Evolutionary conservation across 768 basidiomycete genomes (phyloP).

Genomic region (Rhizopogon roseolus): DNA sequence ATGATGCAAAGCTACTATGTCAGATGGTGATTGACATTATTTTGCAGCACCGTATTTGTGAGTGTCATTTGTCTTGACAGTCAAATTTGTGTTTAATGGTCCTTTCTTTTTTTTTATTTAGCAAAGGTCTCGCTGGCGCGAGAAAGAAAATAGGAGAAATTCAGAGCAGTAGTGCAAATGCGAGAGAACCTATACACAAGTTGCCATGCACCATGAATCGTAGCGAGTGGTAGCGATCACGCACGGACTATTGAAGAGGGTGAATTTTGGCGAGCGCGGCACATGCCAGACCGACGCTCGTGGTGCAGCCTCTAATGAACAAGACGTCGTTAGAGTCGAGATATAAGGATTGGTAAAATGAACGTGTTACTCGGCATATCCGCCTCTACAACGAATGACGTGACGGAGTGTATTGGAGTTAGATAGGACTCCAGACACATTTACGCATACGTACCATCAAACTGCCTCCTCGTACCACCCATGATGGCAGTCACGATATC

Average conservation of each 20-base stretch:
- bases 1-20: too few relatives aligned
- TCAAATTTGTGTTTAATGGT: too few relatives aligned
- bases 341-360: slow-evolving; percentile 7
- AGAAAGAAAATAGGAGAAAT: too few relatives aligned
- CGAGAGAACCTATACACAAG: too few relatives aligned
- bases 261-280: slow-evolving; percentile 18
- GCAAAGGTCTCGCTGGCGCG: too few relatives aligned
- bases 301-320: slow-evolving; percentile 19
- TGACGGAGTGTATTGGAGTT: not conserved
- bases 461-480: slow-evolving; percentile 21
- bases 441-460: slow-evolving; percentile 11
- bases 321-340: slow-evolving; percentile 14
- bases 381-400: slow-evolving; percentile 5
- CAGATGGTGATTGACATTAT: too few relatives aligned
- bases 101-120: too few relatives aligned
- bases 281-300: slow-evolving; percentile 19
- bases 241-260: slow-evolving; percentile 13
- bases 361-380: slow-evolving; percentile 24
- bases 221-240: slow-evolving; percentile 19
- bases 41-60: too few relatives aligned
- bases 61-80: too few relatives aligned
- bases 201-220: too few relatives aligned
- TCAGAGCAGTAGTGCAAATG: too few relatives aligned
- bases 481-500: slow-evolving; percentile 20
- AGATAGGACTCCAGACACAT: not conserved